Base-by-base conservation (phyloP, 257 asterid genomes). In the Plantago elongata region DNA sequence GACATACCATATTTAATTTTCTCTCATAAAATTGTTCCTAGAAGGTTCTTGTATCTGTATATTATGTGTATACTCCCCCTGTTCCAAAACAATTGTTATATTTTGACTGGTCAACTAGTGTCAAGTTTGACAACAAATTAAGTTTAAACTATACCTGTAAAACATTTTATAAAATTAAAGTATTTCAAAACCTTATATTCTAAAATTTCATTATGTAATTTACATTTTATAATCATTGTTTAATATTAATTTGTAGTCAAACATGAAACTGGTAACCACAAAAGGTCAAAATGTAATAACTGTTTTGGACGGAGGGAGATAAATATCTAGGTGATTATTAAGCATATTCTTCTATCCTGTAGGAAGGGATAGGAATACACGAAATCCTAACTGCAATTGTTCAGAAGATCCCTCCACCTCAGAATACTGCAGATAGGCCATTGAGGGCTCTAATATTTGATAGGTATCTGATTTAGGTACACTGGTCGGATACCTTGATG, bases 381-480 rank as follows among this genome's bases (percentile, higher is more conserved):
- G 97, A 92, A 54, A 92, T 89, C 69, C 74, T 92, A 57, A 70
- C 73, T 17, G 94, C 95, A 49, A 92, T 92, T 76, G 97, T 89
- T 74, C 82, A 76, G 72, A 86, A 80, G 84, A 79, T 92, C 69
- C 99, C 97, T 62, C 86, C 95, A 15, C 97, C 99, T 62, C 79
- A 55, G 66, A 87, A 82, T 69, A 84, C 94, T 47, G 83, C 85
- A 69, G 81, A 74, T 66, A 77, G 72, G 72, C 97, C 99, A 62
- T 78, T 89, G 82, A 86, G 95, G 82, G 99, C 99, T 70, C 93
- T 92, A 68, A 92, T 92, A 74, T 92, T 92, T 82, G 99, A 92
- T 78, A 92, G 99, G 99, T 92, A 81, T 74, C 82, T 76, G 62
- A 78, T 79, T 74, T 79, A 76, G 85, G 82, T 77, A 77, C 86